Evolutionary conservation across 225 moss, liverwort and hornwort genomes (phyloP).

Genomic region (Climacium dendroides): DNA sequence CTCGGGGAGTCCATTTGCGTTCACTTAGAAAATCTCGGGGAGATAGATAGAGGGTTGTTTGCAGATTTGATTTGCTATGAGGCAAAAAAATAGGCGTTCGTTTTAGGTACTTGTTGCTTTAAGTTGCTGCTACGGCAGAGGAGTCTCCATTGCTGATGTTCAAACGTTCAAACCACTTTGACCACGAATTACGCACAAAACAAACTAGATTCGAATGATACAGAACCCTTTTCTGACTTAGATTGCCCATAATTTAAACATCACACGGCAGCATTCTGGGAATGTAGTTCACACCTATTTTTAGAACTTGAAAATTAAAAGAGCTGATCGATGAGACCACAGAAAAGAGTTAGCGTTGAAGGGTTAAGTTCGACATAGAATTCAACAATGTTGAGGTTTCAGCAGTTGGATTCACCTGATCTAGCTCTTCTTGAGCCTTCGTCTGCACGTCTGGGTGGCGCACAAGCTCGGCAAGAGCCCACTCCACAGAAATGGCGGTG

Average conservation of each 20-base stretch:
- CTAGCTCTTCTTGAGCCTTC: slow-evolving; percentile 89
- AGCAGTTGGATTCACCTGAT: slow-evolving; percentile 15
- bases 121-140: background rate
- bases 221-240: background rate
- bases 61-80: background rate
- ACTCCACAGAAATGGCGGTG: slow-evolving; percentile 88
- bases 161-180: background rate
- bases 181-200: background rate
- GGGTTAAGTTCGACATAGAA: background rate
- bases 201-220: background rate
- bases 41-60: background rate
- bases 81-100: background rate
- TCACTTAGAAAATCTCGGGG: background rate
- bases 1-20: background rate
- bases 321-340: background rate
- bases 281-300: background rate
- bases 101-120: background rate
- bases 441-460: slow-evolving; percentile 75
- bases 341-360: too few relatives aligned
- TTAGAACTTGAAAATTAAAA: background rate
- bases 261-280: background rate
- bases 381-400: background rate
- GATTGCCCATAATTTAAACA: background rate
- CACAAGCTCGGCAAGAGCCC: slow-evolving; percentile 94
- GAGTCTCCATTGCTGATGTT: background rate